Evolutionary conservation across 768 basidiomycete genomes (phyloP), one percentile per base, ranked within the genome.

Genomic region (Lentinula edodes): DNA sequence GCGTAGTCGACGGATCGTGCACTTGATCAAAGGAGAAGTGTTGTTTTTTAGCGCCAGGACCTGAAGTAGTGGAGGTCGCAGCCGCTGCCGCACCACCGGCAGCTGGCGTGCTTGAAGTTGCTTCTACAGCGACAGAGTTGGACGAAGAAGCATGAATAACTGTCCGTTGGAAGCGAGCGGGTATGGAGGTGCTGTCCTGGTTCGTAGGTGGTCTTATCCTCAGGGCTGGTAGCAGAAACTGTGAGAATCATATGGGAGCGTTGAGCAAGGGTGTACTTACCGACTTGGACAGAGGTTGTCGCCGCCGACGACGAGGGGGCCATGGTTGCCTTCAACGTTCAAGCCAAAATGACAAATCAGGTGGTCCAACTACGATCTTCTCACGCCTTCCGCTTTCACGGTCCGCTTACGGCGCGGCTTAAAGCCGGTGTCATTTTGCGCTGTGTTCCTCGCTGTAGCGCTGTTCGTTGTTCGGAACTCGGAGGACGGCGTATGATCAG

Each of bases 11-110:
- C n/a, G 91, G 94, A 2, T 85, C 81, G 69, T 97, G 88, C 48
- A 99, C 96, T 66, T 95, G 90, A 80, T 99, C 97, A 72, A 96
- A 99, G 55, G 86, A 85, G 73, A 97, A 99, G 60, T 78, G 72
- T 69, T 95, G 90, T 73, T 91, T 92, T 81, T 93, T 94, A 61
- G 79, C 77, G 50, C 78, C 79, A 35, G 82, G 73, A 64, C 77
- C 74, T 9, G 76, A 74, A 35, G 76, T 36, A 34, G 56, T 34
- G 46, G 75, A 71, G 28, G 80, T 77, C 18, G 84, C 72, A 28
- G 82, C 75, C 15, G 79, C 70, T 46, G 81, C 74, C 50, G 82
- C 74, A 61, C 83, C 78, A 48, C 84, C 82, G 42, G 85, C 72
- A 52, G 82, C 68, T 42, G 83, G 78, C 51, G 81, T 72, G 63